These are phyloP conservation scores for Blumeriella jaapii DNA, from an alignment of 2,329 filamentous ascomycete species.

Conservation along the genomic window DNA sequence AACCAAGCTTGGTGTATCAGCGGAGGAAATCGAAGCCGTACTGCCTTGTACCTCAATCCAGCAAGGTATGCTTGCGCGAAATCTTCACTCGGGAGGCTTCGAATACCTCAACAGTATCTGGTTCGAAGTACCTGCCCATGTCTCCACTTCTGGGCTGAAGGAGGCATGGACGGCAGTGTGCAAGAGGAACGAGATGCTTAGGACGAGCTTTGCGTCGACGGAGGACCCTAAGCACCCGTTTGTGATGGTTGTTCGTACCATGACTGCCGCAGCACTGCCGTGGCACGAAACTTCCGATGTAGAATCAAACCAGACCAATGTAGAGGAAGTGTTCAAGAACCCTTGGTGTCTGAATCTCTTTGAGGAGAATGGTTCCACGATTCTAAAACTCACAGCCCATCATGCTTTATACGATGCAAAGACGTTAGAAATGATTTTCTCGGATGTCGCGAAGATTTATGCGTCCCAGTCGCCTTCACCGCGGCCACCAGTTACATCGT, in stretches of 20 bases:
- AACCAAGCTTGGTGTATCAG: constrained; percentile 12
- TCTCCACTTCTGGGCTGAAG: constrained; percentile 34
- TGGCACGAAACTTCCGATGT: constrained; percentile 27
- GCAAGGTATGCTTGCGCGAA: constrained; percentile 67
- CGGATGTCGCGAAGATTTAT: constrained; percentile 40
- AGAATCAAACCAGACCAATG: not conserved
- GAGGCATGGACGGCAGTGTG: constrained; percentile 48
- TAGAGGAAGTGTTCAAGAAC: not conserved
- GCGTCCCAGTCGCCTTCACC: constrained; percentile 18
- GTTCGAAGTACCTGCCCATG: constrained; percentile 35
- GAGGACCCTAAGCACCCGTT: constrained; percentile 52
- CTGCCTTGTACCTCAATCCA: constrained; percentile 74
- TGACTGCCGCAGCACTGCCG: constrained; percentile 28
- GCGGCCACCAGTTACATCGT: constrained; percentile 29
- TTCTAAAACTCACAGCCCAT: constrained; percentile 33
- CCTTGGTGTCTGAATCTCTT: constrained; percentile 23
- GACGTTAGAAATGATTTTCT: constrained; percentile 55
- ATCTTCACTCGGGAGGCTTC: constrained; percentile 50
- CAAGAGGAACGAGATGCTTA: constrained; percentile 55
- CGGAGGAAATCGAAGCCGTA: constrained; percentile 39
- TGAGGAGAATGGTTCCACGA: constrained; percentile 2
- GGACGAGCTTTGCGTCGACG: constrained; percentile 59
- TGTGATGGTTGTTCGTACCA: constrained; percentile 57
- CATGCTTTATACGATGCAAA: constrained; percentile 81
- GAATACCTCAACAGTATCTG: constrained; percentile 68